phyloP scores from a whole-genome alignment of 345 rosid species.

The Pistacia vera region DNA sequence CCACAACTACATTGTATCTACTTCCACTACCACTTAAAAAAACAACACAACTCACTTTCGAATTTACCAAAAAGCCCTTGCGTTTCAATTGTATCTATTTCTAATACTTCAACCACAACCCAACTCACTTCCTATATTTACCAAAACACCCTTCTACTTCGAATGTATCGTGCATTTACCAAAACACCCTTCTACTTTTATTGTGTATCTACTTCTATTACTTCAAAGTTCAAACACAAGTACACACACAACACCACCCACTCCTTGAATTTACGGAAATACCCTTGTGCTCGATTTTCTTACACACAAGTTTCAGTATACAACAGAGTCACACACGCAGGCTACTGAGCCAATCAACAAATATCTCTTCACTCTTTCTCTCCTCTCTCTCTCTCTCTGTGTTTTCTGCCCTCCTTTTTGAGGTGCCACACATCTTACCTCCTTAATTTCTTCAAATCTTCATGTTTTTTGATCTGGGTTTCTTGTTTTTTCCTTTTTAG shows the following conservation, averaged over 20 bases:
- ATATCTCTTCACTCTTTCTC: conserved; percentile 34
- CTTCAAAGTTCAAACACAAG: too few species aligned
- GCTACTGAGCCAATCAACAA: conserved; percentile 42
- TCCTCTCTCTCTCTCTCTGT: conserved; percentile 19
- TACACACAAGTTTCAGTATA: conserved; percentile 4
- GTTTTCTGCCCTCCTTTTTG: conserved; percentile 15
- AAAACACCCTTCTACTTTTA: too few species aligned
- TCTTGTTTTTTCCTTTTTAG: conserved; percentile 26
- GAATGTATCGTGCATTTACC: too few species aligned
- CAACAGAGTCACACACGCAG: conserved; percentile 5
- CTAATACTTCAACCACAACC: too few species aligned
- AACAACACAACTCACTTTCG: too few species aligned
- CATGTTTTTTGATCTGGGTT: conserved; percentile 45
- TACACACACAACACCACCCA: too few species aligned
- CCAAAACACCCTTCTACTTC: too few species aligned
- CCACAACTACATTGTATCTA: conserved; percentile 1
- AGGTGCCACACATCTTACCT: conserved; percentile 16
- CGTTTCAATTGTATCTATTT: neutral
- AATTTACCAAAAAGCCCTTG: conserved; percentile 8
- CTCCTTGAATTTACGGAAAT: neutral
- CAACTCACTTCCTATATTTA: too few species aligned
- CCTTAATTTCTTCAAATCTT: conserved; percentile 32
- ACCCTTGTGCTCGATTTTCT: neutral
- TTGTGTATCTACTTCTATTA: too few species aligned
- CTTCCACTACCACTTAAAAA: neutral